Evolutionary conservation across 73 alveolate genomes (phyloP).

Genomic region (Symbiodinium natans): DNA sequence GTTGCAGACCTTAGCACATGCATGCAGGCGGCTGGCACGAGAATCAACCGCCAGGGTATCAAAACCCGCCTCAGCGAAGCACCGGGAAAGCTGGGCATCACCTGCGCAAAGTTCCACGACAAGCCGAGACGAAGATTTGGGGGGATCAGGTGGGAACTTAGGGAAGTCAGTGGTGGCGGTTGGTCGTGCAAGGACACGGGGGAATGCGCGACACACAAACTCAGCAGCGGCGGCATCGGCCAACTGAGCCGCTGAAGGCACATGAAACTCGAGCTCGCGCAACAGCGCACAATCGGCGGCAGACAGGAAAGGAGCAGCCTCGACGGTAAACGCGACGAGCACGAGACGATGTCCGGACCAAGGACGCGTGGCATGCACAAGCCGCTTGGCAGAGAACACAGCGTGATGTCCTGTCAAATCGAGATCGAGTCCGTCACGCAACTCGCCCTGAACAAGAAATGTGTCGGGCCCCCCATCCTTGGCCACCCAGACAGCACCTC

Average conservation of each 20-base stretch:
- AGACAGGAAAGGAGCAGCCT: background rate
- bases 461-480: background rate
- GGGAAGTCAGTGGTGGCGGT: no score
- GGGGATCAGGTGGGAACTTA: no score
- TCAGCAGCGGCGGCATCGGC: no score
- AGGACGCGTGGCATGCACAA: background rate
- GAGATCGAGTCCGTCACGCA: background rate
- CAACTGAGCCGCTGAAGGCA: no score
- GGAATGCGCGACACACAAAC: no score
- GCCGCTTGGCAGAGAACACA: background rate
- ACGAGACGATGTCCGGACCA: background rate
- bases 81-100: background rate
- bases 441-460: background rate
- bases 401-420: background rate
- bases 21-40: background rate
- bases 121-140: no score
- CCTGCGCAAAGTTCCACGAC: background rate
- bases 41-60: background rate
- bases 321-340: background rate
- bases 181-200: no score
- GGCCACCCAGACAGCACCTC: background rate
- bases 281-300: background rate
- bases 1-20: background rate
- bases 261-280: background rate
- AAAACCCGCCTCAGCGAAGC: background rate